phyloP scores from a whole-genome alignment of 2,329 filamentous ascomycete species.

The Cladosporium sp. region DNA sequence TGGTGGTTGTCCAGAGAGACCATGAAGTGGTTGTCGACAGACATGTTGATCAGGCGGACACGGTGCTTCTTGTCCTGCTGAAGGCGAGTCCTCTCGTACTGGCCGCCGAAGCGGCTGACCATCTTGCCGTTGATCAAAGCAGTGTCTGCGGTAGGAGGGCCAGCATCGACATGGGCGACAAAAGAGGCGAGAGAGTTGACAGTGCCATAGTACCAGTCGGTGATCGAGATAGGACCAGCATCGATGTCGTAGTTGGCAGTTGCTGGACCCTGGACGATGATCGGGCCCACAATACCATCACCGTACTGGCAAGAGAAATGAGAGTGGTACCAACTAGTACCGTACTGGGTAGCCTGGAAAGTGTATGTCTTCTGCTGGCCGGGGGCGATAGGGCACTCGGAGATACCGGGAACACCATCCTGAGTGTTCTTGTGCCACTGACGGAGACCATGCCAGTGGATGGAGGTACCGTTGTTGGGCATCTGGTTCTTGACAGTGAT shows the following conservation, averaged over 20 bases:
- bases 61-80: slow-evolving; percentile 44
- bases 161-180: slow-evolving; percentile 34
- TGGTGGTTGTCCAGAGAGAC: slow-evolving; percentile 40
- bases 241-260: slow-evolving; percentile 65
- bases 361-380: slow-evolving; percentile 57
- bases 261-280: slow-evolving; percentile 63
- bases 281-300: slow-evolving; percentile 60
- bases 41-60: slow-evolving; percentile 49
- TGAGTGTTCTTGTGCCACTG: slow-evolving; percentile 57
- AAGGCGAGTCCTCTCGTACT: slow-evolving; percentile 35
- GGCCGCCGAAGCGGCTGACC: slow-evolving; percentile 34
- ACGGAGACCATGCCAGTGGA: slow-evolving; percentile 65
- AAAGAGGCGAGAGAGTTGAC: slow-evolving; percentile 31
- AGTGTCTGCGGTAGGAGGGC: slow-evolving; percentile 52
- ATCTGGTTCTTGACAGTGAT: slow-evolving; percentile 58
- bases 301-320: slow-evolving; percentile 58
- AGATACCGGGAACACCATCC: slow-evolving; percentile 58
- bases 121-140: slow-evolving; percentile 47
- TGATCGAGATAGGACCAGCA: slow-evolving; percentile 59
- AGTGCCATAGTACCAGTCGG: slow-evolving; percentile 56
- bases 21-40: slow-evolving; percentile 46
- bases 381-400: slow-evolving; percentile 50
- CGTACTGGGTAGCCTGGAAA: slow-evolving; percentile 55
- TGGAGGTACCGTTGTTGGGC: slow-evolving; percentile 58
- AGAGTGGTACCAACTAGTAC: slow-evolving; percentile 55